phyloP scores from a whole-genome alignment of 768 basidiomycete species.

The Hemileccinum impolitum region DNA sequence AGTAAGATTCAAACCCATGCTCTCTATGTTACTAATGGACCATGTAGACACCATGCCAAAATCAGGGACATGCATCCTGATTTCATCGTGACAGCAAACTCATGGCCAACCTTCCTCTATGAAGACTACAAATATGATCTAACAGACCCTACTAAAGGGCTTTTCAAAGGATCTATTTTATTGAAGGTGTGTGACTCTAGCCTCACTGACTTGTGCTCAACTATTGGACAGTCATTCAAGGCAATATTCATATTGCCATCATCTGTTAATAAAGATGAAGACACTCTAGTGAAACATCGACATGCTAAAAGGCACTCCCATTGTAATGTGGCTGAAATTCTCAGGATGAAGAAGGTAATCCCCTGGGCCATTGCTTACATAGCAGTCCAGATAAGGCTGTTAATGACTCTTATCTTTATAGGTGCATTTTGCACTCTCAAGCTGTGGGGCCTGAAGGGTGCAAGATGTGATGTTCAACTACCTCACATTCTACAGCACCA shows the following conservation, averaged over 20 bases:
- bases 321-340: background rate
- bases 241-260: constrained; percentile 19
- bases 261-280: constrained; percentile 2
- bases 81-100: constrained; percentile 11
- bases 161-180: constrained; percentile 16
- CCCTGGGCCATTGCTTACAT: constrained; percentile 16
- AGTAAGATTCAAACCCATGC: too few relatives aligned
- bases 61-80: constrained; percentile 16
- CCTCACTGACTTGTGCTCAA: background rate
- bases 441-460: background rate
- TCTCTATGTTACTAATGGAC: background rate
- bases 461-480: background rate
- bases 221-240: constrained; percentile 9
- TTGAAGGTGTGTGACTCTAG: constrained; percentile 9
- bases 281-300: too few relatives aligned
- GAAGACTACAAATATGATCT: constrained; percentile 2
- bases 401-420: too few relatives aligned
- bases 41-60: background rate
- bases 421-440: constrained; percentile 11
- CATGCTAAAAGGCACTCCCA: too few relatives aligned
- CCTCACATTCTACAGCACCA: too few relatives aligned
- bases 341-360: background rate
- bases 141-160: constrained; percentile 8
- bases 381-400: constrained; percentile 20
- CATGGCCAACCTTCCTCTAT: constrained; percentile 22